Evolutionary conservation across 2,329 filamentous ascomycete species (phyloP).

Genomic region (Aspergillus japonicus): DNA sequence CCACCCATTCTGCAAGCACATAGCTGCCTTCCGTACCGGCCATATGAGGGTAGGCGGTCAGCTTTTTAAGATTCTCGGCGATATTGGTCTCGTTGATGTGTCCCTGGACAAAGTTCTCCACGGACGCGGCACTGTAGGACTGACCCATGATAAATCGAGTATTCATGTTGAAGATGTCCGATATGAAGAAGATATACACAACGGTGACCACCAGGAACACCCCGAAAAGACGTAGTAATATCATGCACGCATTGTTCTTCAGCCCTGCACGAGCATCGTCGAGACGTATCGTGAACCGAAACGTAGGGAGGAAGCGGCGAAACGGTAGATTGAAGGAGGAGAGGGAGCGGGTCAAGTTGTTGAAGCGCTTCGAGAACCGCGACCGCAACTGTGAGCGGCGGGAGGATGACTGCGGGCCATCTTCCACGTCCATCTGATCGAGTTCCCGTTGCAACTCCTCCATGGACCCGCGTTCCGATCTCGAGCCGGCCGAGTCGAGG

Average conservation of each 20-base stretch:
- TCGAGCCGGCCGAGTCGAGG: slow-evolving; percentile 55
- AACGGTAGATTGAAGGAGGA: slow-evolving; percentile 56
- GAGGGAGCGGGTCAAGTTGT: slow-evolving; percentile 56
- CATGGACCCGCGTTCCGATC: slow-evolving; percentile 54
- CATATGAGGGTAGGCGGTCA: slow-evolving; percentile 82
- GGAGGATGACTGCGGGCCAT: slow-evolving; percentile 46
- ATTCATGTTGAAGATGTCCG: slow-evolving; percentile 73
- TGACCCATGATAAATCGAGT: slow-evolving; percentile 63
- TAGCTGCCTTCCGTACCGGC: slow-evolving; percentile 94
- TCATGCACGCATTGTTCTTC: slow-evolving; percentile 58
- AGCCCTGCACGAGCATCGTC: slow-evolving; percentile 31
- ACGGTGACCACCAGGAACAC: slow-evolving; percentile 72
- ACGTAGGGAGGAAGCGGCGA: slow-evolving; percentile 45
- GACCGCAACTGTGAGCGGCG: slow-evolving; percentile 44
- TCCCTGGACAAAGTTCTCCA: slow-evolving; percentile 71
- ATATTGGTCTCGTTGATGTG: slow-evolving; percentile 70
- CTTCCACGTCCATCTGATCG: slow-evolving; percentile 84
- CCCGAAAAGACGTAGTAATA: slow-evolving; percentile 71
- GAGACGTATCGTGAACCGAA: slow-evolving; percentile 44
- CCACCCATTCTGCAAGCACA: slow-evolving; percentile 78
- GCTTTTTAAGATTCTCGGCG: slow-evolving; percentile 70
- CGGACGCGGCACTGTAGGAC: slow-evolving; percentile 79
- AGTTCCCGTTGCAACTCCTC: slow-evolving; percentile 75
- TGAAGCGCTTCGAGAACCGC: slow-evolving; percentile 58
- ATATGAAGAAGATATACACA: slow-evolving; percentile 81